Percentiles rank a stretch among this genome's conserved stretches.
These are phyloP conservation scores for Eucalyptus polyanthemos DNA, from an alignment of 345 rosid genomes.

Conservation along the genomic window DNA sequence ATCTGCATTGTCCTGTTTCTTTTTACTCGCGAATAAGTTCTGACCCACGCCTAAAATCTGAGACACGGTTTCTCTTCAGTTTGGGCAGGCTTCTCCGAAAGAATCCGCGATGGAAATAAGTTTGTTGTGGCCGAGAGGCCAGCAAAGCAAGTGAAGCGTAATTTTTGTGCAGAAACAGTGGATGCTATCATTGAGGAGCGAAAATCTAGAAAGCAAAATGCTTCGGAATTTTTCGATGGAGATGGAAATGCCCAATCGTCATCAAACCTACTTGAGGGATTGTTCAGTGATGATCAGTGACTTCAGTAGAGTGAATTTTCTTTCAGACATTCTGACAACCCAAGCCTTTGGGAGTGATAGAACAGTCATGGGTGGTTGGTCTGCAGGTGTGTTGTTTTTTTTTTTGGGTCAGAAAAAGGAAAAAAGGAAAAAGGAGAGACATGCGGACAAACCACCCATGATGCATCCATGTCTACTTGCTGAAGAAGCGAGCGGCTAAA, in stretches of 20 bases:
- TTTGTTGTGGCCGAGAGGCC: conserved; percentile 76
- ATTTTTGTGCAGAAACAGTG: conserved; percentile 47
- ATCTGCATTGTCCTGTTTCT: background rate
- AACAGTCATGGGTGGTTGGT: background rate
- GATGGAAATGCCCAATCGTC: conserved; percentile 24
- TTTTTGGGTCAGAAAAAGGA: fast-evolving
- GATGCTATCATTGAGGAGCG: conserved; percentile 60
- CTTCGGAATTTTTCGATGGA: conserved; percentile 58
- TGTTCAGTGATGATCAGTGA: conserved; percentile 27
- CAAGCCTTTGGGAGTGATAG: background rate
- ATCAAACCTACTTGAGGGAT: conserved; percentile 39
- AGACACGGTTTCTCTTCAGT: conserved; percentile 22
- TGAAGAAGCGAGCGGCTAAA: background rate
- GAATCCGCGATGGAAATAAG: conserved; percentile 74
- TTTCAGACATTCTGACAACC: background rate
- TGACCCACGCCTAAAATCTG: background rate
- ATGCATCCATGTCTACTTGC: background rate
- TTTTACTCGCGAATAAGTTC: background rate
- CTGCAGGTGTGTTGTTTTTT: background rate
- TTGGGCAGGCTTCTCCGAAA: conserved; percentile 94
- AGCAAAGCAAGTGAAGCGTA: conserved; percentile 36
- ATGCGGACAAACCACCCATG: no score
- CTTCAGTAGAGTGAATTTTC: background rate
- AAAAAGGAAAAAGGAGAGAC: no score
- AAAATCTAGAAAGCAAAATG: conserved; percentile 46